Conservation (phyloP, 2,329 filamentous ascomycete species). For the Trichoderma sp. region DNA sequence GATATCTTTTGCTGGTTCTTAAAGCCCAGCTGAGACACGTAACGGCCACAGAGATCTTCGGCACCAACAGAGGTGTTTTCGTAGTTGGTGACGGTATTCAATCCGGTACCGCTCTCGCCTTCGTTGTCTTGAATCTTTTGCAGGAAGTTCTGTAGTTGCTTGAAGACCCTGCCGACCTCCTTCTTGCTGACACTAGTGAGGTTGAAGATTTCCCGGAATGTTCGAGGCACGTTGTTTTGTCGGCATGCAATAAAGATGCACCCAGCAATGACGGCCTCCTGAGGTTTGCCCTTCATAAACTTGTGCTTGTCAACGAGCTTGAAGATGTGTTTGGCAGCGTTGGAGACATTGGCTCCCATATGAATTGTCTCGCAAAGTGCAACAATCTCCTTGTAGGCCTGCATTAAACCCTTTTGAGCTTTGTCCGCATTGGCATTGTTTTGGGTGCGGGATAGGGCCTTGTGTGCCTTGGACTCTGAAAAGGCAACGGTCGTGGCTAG, state of each 20-base stretch:
- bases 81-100: constrained; percentile 68
- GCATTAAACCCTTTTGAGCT: constrained; percentile 76
- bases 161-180: constrained; percentile 96
- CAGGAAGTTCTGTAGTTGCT: constrained; percentile 86
- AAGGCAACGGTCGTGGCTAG: constrained; percentile 87
- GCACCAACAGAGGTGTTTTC: constrained; percentile 79
- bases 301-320: constrained; percentile 93
- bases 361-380: constrained; percentile 83
- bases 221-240: constrained; percentile 82
- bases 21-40: constrained; percentile 80
- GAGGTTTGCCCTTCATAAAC: constrained; percentile 92
- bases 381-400: constrained; percentile 88
- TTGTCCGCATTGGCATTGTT: constrained; percentile 86
- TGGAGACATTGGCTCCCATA: constrained; percentile 78
- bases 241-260: constrained; percentile 98
- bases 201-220: constrained; percentile 92
- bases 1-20: constrained; percentile 74
- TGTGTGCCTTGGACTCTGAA: constrained; percentile 71
- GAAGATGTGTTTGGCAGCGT: constrained; percentile 92
- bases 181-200: constrained; percentile 95
- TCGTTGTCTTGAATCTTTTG: constrained; percentile 68
- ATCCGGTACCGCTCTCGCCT: constrained; percentile 51
- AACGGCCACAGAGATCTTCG: constrained; percentile 83
- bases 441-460: constrained; percentile 80
- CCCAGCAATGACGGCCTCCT: constrained; percentile 90